These are phyloP conservation scores for Calonectria montana DNA, from an alignment of 2,329 filamentous ascomycete species.

Conservation along the genomic window DNA sequence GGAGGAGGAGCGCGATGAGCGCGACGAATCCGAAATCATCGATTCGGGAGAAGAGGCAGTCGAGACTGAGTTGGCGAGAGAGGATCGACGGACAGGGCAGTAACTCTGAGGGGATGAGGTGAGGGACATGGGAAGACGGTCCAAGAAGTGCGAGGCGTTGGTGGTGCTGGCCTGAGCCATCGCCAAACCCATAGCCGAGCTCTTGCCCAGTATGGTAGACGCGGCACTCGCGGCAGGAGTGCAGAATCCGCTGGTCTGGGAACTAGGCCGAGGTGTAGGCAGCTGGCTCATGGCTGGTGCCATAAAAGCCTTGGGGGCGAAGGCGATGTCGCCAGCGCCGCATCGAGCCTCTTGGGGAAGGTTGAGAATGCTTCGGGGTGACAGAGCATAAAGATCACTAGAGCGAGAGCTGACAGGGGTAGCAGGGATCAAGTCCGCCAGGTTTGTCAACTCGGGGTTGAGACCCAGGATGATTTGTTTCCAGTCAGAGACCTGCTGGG, in stretches of 20 bases:
- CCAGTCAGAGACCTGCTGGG: conserved; percentile 66
- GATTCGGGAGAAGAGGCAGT: conserved; percentile 74
- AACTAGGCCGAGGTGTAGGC: conserved; percentile 69
- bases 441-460: conserved; percentile 68
- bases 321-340: conserved; percentile 53
- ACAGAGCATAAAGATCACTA: conserved; percentile 51
- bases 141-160: conserved; percentile 60
- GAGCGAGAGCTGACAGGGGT: conserved; percentile 43
- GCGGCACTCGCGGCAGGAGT: conserved; percentile 70
- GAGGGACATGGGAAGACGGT: conserved; percentile 62
- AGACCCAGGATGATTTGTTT: conserved; percentile 68
- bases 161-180: conserved; percentile 66
- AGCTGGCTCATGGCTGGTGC: conserved; percentile 64
- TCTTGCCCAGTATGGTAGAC: conserved; percentile 60
- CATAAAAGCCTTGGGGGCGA: conserved; percentile 54
- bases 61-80: conserved; percentile 72
- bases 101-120: conserved; percentile 66
- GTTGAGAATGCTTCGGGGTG: conserved; percentile 58
- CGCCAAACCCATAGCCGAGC: conserved; percentile 70
- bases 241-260: conserved; percentile 65
- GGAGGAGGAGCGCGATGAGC: conserved; percentile 72
- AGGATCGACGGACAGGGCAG: conserved; percentile 66
- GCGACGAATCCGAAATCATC: conserved; percentile 73
- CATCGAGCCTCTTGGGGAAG: conserved; percentile 52
- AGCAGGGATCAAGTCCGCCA: conserved; percentile 61